Conservation (phyloP, 73 alveolate species). For the Blepharisma stoltei region DNA sequence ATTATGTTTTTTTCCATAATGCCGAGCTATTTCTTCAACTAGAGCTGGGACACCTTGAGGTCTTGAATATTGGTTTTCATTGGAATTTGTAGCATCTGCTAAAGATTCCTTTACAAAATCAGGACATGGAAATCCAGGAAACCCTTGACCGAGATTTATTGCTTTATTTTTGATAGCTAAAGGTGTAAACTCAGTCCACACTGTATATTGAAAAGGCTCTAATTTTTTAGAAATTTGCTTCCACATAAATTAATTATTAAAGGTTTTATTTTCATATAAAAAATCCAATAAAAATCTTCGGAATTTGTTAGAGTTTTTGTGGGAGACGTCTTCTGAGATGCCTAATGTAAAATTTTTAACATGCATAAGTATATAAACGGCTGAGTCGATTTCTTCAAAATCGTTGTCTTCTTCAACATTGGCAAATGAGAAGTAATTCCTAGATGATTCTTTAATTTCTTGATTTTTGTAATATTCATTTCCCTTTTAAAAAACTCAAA, state of each 20-base stretch:
- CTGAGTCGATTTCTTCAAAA: too few species aligned
- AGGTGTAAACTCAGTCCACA: conserved; percentile 62
- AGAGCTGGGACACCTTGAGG: conserved; percentile 15
- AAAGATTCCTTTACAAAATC: conserved; percentile 32
- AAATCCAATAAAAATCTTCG: too few species aligned
- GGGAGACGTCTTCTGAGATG: too few species aligned
- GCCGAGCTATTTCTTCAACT: not conserved
- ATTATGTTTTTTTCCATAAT: not conserved
- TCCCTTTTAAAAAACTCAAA: conserved; percentile 25
- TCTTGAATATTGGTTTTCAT: conserved; percentile 20
- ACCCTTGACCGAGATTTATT: conserved; percentile 63
- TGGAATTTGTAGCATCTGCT: not conserved
- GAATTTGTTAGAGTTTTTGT: too few species aligned
- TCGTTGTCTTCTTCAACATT: too few species aligned
- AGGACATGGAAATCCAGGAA: conserved; percentile 62
- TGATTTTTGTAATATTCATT: not conserved
- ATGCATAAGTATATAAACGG: too few species aligned
- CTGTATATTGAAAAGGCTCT: conserved; percentile 29
- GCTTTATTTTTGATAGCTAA: conserved; percentile 40
- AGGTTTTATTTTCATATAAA: too few species aligned
- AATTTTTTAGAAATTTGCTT: not conserved
- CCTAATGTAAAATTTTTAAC: too few species aligned
- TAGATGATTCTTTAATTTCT: not conserved
- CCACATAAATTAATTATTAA: not conserved
- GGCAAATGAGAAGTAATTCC: not conserved